phyloP scores from a whole-genome alignment of 2,329 filamentous ascomycete genomes.

The Emergomyces pasteurianus region DNA sequence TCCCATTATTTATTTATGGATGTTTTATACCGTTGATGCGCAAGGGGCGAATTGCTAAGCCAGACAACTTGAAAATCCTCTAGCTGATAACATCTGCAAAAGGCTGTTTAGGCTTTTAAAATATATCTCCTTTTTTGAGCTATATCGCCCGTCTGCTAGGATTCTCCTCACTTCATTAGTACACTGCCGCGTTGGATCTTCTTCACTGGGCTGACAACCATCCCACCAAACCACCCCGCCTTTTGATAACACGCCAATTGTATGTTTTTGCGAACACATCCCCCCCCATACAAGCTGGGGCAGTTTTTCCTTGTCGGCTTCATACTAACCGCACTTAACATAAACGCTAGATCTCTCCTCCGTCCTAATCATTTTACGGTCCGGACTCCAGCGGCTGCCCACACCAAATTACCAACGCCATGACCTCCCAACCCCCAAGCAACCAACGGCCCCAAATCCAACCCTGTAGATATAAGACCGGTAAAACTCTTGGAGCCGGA shows the following conservation, averaged over 20 bases:
- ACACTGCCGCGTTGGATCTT: neutral
- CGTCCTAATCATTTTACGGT: neutral
- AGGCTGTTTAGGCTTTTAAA: neutral
- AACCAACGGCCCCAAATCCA: conserved; percentile 56
- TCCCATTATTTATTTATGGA: neutral
- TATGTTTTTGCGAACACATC: neutral
- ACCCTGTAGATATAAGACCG: conserved; percentile 96
- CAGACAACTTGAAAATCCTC: neutral
- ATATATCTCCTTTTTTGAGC: neutral
- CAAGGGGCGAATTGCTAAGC: neutral
- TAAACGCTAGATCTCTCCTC: neutral
- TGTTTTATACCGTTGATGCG: neutral
- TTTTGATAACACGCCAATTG: neutral
- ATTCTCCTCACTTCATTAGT: neutral
- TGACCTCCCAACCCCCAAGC: conserved; percentile 2
- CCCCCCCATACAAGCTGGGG: neutral
- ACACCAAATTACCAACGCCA: neutral
- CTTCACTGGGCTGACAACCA: neutral
- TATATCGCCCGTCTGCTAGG: neutral
- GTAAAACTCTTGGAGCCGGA: conserved; percentile 90
- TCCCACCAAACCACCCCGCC: neutral
- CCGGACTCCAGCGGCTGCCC: neutral
- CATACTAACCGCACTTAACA: neutral
- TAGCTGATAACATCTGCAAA: neutral
- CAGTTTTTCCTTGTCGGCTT: neutral